Conservation (phyloP, 163 green algal species). For the Chlorella variabilis region DNA sequence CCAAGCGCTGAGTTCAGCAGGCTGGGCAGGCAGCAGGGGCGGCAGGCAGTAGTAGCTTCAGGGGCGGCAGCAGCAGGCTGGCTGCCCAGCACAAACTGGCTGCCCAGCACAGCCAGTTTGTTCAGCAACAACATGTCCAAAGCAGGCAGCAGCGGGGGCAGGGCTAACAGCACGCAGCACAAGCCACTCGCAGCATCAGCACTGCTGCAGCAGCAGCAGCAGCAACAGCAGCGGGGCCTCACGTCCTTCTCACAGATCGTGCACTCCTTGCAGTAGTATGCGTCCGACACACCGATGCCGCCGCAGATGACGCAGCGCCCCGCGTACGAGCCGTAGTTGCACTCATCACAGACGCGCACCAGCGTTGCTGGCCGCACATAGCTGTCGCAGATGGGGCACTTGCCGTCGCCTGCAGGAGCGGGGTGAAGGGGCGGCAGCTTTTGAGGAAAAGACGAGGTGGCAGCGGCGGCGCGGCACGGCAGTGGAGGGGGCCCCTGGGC, state of each 20-base stretch:
- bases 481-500: neutral
- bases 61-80: too few relatives aligned
- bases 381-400: conserved; percentile 98
- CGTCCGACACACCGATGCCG: conserved; percentile 94
- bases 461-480: too few relatives aligned
- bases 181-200: neutral
- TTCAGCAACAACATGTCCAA: too few relatives aligned
- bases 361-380: conserved; percentile 96
- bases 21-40: neutral
- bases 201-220: neutral
- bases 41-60: neutral
- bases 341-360: conserved; percentile 97
- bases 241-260: conserved; percentile 97
- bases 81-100: too few relatives aligned
- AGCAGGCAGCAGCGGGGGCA: too few relatives aligned
- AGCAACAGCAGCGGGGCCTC: conserved; percentile 37
- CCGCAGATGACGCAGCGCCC: conserved; percentile 98
- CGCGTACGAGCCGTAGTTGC: conserved; percentile 96
- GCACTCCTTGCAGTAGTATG: conserved; percentile 99
- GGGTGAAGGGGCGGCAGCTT: neutral
- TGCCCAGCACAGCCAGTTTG: too few relatives aligned
- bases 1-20: too few relatives aligned
- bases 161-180: too few relatives aligned
- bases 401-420: conserved; percentile 82
- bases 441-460: neutral